Evolutionary conservation across 2,329 filamentous ascomycete species (phyloP).

Genomic region (Calonectria pseudoturangicola): DNA sequence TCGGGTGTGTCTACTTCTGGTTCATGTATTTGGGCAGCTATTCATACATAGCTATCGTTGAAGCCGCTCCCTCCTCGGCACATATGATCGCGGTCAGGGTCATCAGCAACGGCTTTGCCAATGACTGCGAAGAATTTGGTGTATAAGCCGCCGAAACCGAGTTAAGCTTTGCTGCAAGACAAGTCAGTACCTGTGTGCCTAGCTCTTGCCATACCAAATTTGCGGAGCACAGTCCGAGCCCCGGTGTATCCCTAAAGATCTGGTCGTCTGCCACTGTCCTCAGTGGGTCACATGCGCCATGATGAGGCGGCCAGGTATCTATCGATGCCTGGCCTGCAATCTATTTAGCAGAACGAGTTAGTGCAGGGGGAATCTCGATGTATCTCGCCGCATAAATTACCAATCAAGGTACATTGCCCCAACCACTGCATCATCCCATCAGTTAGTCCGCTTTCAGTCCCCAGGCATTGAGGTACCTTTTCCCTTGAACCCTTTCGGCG

Average conservation of each 20-base stretch:
- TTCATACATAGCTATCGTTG: too few species aligned
- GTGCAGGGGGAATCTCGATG: rapidly evolving
- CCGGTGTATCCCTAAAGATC: conserved; percentile 14
- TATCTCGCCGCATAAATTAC: neutral
- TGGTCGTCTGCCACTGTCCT: conserved; percentile 6
- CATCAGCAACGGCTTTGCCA: neutral
- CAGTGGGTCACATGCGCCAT: conserved; percentile 45
- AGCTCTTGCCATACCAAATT: conserved; percentile 21
- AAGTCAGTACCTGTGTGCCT: conserved; percentile 13
- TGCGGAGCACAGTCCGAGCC: conserved; percentile 23
- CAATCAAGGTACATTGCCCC: conserved; percentile 13
- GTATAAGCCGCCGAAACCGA: conserved; percentile 21
- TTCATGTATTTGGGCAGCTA: too few species aligned
- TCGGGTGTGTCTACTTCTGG: too few species aligned
- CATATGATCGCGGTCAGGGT: neutral
- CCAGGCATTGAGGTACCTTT: conserved; percentile 31
- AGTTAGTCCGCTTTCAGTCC: conserved; percentile 32
- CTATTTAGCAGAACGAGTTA: conserved; percentile 5
- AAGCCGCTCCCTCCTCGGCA: too few species aligned
- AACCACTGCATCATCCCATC: neutral
- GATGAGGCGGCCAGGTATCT: conserved; percentile 20
- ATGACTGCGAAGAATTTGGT: neutral
- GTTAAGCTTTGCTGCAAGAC: conserved; percentile 13
- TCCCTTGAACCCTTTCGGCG: conserved; percentile 36
- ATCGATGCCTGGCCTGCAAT: neutral